phyloP scores from a whole-genome alignment of 305 asterid genomes.

The Solanum hybrid region DNA sequence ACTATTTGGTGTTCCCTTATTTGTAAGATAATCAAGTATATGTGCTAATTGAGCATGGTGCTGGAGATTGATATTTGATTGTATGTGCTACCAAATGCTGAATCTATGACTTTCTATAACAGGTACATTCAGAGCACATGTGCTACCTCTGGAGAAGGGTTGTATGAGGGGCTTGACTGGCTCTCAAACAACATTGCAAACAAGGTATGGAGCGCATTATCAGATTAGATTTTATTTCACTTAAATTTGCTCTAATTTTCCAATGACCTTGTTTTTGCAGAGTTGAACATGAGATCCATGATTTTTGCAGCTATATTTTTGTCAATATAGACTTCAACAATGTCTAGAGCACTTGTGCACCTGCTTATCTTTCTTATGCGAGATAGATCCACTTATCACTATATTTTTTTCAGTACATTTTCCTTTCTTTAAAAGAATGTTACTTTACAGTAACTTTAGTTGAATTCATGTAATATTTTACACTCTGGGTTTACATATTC shows the following conservation, averaged over 20 bases:
- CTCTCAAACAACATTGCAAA: constrained; percentile 77
- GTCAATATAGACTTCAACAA: constrained; percentile 19
- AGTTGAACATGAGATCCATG: constrained; percentile 19
- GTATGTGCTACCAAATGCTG: neutral
- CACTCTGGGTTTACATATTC: neutral
- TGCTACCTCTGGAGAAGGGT: constrained; percentile 71
- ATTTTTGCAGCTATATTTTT: constrained; percentile 21
- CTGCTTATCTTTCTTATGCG: constrained; percentile 2
- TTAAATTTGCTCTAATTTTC: neutral
- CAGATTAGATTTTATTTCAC: neutral
- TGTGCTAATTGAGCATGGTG: neutral
- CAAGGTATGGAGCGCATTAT: constrained; percentile 29
- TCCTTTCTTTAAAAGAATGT: neutral
- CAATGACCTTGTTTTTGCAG: constrained; percentile 17
- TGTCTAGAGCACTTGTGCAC: neutral
- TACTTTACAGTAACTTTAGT: neutral
- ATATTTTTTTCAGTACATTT: neutral
- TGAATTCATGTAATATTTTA: constrained; percentile 1
- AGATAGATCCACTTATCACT: neutral
- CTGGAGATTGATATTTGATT: neutral
- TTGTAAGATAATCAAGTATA: neutral
- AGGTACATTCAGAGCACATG: constrained; percentile 85
- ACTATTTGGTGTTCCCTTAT: neutral
- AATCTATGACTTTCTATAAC: neutral
- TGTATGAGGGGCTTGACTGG: constrained; percentile 79